Percentiles rank a stretch among this genome's conserved stretches.
phyloP scores from a whole-genome alignment of 345 rosid genomes.

The Geranium rotundifolium region DNA sequence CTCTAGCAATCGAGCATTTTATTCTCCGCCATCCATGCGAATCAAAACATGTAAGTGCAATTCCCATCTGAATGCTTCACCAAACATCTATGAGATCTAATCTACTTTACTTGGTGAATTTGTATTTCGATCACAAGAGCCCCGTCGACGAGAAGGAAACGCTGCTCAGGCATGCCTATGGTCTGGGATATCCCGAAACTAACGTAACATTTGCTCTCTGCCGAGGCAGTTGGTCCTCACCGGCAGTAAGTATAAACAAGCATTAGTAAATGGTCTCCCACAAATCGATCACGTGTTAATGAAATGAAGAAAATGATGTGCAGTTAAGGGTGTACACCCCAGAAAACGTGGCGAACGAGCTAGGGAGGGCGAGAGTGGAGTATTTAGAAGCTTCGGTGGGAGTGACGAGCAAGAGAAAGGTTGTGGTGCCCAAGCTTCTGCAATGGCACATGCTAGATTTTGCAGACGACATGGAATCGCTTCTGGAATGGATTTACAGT shows the following conservation, averaged over 20 bases:
- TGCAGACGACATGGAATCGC: conserved; percentile 69
- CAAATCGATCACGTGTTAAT: not conserved
- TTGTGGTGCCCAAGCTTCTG: conserved; percentile 67
- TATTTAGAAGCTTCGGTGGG: conserved; percentile 74
- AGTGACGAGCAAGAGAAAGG: conserved; percentile 69
- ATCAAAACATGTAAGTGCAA: conserved; percentile 42
- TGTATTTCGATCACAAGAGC: conserved; percentile 37
- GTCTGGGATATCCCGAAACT: conserved; percentile 85
- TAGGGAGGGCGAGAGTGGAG: conserved; percentile 67
- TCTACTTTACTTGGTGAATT: too few species aligned
- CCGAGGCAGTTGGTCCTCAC: conserved; percentile 91
- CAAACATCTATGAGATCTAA: too few species aligned
- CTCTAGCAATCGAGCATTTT: conserved; percentile 83
- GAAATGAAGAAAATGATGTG: conserved; percentile 7
- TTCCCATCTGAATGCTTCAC: too few species aligned
- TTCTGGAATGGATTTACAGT: conserved; percentile 84
- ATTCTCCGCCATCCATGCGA: conserved; percentile 77
- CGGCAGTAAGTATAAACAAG: conserved; percentile 47
- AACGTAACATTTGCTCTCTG: conserved; percentile 83
- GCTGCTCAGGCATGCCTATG: conserved; percentile 60
- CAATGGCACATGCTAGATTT: conserved; percentile 90
- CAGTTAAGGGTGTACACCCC: conserved; percentile 76
- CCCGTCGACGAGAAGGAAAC: conserved; percentile 67
- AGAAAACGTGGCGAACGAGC: conserved; percentile 54
- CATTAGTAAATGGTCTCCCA: not conserved